Percentiles rank a stretch among this genome's conserved stretches.
phyloP scores from a whole-genome alignment of 345 rosid species.

The Pugionium dolabratum region DNA sequence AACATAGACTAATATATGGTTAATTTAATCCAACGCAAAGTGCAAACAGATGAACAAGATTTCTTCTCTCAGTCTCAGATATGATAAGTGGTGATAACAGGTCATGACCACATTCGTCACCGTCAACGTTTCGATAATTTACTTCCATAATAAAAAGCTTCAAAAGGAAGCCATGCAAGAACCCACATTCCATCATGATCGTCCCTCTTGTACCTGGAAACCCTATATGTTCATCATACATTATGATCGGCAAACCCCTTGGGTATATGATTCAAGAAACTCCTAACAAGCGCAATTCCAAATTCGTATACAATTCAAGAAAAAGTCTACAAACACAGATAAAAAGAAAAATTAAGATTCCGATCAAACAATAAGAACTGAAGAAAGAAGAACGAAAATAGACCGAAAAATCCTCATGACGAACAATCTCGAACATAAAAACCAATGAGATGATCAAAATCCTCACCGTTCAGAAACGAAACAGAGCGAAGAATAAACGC shows the following conservation, averaged over 20 bases:
- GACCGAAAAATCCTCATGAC: not conserved
- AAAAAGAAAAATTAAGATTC: not conserved
- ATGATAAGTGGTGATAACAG: not conserved
- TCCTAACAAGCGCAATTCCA: constrained; percentile 16
- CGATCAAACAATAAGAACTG: constrained; percentile 12
- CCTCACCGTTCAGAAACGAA: constrained; percentile 29
- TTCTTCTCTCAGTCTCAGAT: not conserved
- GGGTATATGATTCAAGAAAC: too few relatives aligned
- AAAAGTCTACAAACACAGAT: not conserved
- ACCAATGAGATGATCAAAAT: constrained; percentile 3
- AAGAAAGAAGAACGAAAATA: not conserved
- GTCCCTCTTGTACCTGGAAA: constrained; percentile 9
- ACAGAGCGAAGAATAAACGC: constrained; percentile 4
- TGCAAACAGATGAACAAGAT: not conserved
- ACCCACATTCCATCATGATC: constrained; percentile 8
- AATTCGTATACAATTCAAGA: constrained; percentile 1
- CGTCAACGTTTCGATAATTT: constrained; percentile 10
- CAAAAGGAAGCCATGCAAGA: constrained; percentile 11
- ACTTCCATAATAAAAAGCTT: constrained; percentile 1
- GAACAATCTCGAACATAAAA: not conserved
- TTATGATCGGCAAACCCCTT: constrained; percentile 20
- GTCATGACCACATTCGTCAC: constrained; percentile 4
- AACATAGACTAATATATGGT: constrained; percentile 4
- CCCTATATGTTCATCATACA: constrained; percentile 21
- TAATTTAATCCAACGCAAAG: constrained; percentile 11